A percentile compares a stretch with the other conserved stretches of the same genome.
Conservation (phyloP, 306 rosid genomes). For the Rosa rugosa region DNA sequence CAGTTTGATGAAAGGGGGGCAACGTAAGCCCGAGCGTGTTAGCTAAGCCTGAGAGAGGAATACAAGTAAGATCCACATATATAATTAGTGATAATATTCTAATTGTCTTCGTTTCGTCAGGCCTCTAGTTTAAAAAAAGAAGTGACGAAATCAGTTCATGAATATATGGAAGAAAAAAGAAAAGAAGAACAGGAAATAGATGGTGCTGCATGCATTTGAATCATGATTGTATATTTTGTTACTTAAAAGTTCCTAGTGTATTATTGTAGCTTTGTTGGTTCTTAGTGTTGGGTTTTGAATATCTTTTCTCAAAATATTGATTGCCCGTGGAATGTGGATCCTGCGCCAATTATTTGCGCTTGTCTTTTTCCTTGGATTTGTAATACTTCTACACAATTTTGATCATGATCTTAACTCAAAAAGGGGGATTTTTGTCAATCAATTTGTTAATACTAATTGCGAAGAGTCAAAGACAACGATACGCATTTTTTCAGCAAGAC, state of each 20-base stretch:
- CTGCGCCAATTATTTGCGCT: conserved; percentile 39
- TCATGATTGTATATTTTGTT: conserved; percentile 1
- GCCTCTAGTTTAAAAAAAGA: conserved; percentile 1
- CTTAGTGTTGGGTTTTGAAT: conserved; percentile 32
- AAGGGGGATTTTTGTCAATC: background rate
- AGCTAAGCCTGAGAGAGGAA: conserved; percentile 32
- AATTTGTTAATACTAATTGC: background rate
- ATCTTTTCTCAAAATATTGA: background rate
- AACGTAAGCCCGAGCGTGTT: conserved; percentile 24
- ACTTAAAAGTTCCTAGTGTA: background rate
- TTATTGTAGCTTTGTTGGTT: conserved; percentile 11
- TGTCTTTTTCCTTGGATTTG: conserved; percentile 23
- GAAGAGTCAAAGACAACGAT: background rate
- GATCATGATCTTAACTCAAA: background rate
- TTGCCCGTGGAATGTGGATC: conserved; percentile 42
- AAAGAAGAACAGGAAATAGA: background rate
- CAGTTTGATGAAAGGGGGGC: conserved; percentile 20
- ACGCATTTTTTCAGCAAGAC: background rate
- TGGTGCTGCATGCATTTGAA: background rate
- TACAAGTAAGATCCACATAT: conserved; percentile 40
- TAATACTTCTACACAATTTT: conserved; percentile 13
- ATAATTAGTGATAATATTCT: background rate
- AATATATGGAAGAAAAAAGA: conserved; percentile 15
- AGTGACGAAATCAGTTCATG: conserved; percentile 6
- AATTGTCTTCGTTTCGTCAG: conserved; percentile 16